phyloP scores from a whole-genome alignment of 2,329 filamentous ascomycete species.

The Cytospora chrysosperma region DNA sequence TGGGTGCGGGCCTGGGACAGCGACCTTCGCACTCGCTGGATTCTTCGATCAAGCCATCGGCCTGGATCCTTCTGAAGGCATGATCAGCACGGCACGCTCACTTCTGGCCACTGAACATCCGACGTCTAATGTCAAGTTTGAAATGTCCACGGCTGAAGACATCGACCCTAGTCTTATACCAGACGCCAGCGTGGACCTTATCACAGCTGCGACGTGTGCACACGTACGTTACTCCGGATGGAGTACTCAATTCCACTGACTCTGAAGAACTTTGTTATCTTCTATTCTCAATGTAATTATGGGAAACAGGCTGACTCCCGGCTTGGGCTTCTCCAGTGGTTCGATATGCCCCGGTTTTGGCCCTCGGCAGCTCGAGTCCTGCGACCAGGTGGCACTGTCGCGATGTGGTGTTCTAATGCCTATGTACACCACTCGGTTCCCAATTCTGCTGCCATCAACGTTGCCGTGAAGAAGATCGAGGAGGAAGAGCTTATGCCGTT shows the following conservation, averaged over 20 bases:
- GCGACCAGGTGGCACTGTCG: slow-evolving; percentile 39
- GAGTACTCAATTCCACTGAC: not conserved
- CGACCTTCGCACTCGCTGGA: slow-evolving; percentile 43
- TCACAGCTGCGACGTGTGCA: slow-evolving; percentile 49
- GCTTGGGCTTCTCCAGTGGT: slow-evolving; percentile 42
- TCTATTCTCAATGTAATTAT: not conserved
- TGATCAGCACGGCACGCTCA: slow-evolving; percentile 49
- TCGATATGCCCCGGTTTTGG: slow-evolving; percentile 39
- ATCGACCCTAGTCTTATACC: slow-evolving; percentile 37
- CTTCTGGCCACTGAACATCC: slow-evolving; percentile 34
- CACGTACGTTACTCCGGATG: slow-evolving; percentile 34
- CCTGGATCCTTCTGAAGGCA: slow-evolving; percentile 51
- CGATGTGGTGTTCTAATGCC: slow-evolving; percentile 45
- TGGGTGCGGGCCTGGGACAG: slow-evolving; percentile 57
- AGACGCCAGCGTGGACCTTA: slow-evolving; percentile 45
- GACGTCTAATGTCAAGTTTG: slow-evolving; percentile 32
- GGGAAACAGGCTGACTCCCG: not conserved
- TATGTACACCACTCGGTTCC: slow-evolving; percentile 35
- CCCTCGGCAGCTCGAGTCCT: slow-evolving; percentile 20
- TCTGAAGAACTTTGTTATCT: not conserved
- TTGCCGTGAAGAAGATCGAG: slow-evolving; percentile 39
- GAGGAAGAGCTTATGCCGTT: slow-evolving; percentile 39
- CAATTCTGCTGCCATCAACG: slow-evolving; percentile 42
- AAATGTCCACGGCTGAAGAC: slow-evolving; percentile 44
- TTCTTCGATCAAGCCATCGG: slow-evolving; percentile 48